Conservation (phyloP, 2,329 filamentous ascomycete genomes). For the Trichoderma arundinaceum region DNA sequence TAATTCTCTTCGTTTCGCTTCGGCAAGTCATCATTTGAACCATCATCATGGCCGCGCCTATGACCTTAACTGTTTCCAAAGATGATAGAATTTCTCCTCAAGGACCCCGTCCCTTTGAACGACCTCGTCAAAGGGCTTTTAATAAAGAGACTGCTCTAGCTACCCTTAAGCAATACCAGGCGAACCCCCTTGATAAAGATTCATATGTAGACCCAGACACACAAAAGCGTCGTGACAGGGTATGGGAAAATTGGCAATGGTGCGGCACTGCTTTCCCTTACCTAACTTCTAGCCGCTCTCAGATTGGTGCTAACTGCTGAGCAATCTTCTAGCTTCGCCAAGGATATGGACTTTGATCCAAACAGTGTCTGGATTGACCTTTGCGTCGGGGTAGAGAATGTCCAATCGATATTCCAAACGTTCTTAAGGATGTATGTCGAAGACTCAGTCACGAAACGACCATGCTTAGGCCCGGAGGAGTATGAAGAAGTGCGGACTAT, state of each 20-base stretch:
- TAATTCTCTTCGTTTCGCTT: background rate
- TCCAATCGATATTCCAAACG: slow-evolving; percentile 6
- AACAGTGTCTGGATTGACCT: slow-evolving; percentile 19
- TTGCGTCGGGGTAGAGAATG: background rate
- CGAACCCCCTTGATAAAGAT: slow-evolving; percentile 10
- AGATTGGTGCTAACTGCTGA: background rate
- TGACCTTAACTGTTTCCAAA: background rate
- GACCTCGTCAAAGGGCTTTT: slow-evolving; percentile 12
- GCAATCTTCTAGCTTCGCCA: slow-evolving; percentile 13
- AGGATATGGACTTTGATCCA: slow-evolving; percentile 5
- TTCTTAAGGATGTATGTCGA: slow-evolving; percentile 18
- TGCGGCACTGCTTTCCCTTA: slow-evolving; percentile 9
- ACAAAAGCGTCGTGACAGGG: slow-evolving; percentile 11
- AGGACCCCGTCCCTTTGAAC: slow-evolving; percentile 14
- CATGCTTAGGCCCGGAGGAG: slow-evolving; percentile 26
- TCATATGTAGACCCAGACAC: slow-evolving; percentile 22
- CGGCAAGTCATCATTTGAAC: slow-evolving; percentile 11
- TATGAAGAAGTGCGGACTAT: slow-evolving; percentile 26
- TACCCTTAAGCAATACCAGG: slow-evolving; percentile 11
- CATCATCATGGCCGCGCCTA: slow-evolving; percentile 9
- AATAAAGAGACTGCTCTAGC: slow-evolving; percentile 18
- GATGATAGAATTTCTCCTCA: background rate
- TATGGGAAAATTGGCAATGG: slow-evolving; percentile 26
- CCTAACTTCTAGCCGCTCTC: background rate
- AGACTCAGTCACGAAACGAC: slow-evolving; percentile 9